Evolutionary conservation across 1,284 basidiomycete species (phyloP).

Genomic region (Hymenochaete sp.): DNA sequence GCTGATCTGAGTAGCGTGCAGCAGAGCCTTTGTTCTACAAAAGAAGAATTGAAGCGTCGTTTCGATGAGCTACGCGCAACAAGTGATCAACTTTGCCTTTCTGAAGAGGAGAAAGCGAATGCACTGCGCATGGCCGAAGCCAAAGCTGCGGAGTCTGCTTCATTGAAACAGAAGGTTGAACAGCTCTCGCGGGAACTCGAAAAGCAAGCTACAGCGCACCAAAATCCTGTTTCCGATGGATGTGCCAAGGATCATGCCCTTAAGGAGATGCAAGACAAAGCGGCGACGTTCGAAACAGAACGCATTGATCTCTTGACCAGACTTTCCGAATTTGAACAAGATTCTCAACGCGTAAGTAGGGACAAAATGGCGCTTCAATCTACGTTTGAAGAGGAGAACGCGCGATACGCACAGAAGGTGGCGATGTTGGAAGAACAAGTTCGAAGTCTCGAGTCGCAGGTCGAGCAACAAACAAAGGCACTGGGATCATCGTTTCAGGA

Average conservation of each 20-base stretch:
- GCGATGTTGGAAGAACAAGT: no score
- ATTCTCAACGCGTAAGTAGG: slow-evolving; percentile 2
- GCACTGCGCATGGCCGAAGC: no score
- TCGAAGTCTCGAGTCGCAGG: neutral
- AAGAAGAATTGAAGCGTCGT: no score
- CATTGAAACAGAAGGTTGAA: no score
- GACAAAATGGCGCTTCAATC: slow-evolving; percentile 7
- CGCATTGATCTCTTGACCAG: slow-evolving; percentile 5
- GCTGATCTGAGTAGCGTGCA: no score
- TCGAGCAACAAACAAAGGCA: slow-evolving; percentile 15
- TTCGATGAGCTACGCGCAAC: no score
- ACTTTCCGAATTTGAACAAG: slow-evolving; percentile 9
- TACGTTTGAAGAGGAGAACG: slow-evolving; percentile 12
- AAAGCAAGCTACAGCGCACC: neutral
- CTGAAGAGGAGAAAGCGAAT: no score
- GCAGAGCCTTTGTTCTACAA: no score
- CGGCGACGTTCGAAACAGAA: slow-evolving; percentile 6
- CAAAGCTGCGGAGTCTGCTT: no score
- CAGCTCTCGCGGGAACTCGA: slow-evolving; percentile 7
- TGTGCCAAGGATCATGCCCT: neutral
- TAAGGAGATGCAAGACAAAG: neutral
- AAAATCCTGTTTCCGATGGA: neutral
- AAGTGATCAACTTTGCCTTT: no score
- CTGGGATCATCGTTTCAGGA: slow-evolving; percentile 3
- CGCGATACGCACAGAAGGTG: no score